Base-by-base conservation (phyloP, 345 rosid species). In the Adansonia digitata region DNA sequence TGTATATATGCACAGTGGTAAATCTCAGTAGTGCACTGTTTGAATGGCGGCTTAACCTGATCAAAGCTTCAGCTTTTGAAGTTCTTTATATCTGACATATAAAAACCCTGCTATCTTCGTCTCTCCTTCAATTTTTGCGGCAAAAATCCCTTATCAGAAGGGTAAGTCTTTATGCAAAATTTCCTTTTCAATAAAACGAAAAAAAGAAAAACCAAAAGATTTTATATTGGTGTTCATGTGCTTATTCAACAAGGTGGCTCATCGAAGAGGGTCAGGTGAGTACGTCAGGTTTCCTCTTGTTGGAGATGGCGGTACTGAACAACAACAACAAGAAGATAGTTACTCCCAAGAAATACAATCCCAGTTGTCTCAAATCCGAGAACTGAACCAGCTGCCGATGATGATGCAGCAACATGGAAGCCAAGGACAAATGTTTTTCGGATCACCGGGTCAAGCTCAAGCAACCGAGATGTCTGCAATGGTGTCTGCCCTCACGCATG, bases 401-500 rank as follows among this genome's bases (percentile, higher is more conserved):
- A 22, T 72, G 48, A 9, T 43, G n/a, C 31, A 9, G n/a, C 49
- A 20, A 6, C 55, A 26, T 53, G 27, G 63, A 31, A 24, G 22
- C 13, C 43, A 64, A 17, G 40, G 51, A 17, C 60, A 67, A 4
- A 42, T 60, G 15, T 22, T 75, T 75, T 37, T 26, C 49, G 17
- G 82, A 81, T 0, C 82, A 79, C 76, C 82, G 78, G n/a, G n/a
- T n/a, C 77, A 60, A 29, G 66, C 80, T 61, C 70, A 74, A 24
- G 72, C 75, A 2, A 74, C 81, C 5, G 95, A 89, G 88, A 86
- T 85, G 90, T 85, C 97, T 0, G 88, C 87, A 0, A 87, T 90
- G 80, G 97, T 91, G 7, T 85, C 93, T 0, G 94, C 93, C 26
- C 87, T 93, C 12, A 85, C 94, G 10, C 86, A 85, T n/a, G 94